Conservation (phyloP, 352 stramenopile genomes). For the Globisporangium nunn region DNA sequence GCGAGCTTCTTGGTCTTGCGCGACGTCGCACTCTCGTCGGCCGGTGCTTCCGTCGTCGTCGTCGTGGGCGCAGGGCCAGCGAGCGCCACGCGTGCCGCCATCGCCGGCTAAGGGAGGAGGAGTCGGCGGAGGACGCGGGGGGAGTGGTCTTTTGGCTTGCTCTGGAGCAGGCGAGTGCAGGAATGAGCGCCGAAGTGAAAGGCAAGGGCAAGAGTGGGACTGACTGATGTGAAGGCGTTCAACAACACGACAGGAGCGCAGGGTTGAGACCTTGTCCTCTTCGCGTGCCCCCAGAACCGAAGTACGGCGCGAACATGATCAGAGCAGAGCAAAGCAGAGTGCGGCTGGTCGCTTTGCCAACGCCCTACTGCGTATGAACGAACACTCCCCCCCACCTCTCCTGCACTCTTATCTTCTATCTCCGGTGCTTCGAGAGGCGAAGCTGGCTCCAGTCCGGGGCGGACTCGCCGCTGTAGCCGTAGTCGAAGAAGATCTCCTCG, state of each 20-base stretch:
- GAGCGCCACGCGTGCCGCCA: constrained; percentile 7
- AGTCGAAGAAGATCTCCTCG: constrained; percentile 68
- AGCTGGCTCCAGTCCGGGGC: constrained; percentile 61
- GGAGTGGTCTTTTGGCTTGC: too few relatives aligned
- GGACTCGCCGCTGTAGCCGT: constrained; percentile 53
- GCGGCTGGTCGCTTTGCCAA: too few relatives aligned
- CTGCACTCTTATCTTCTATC: background rate
- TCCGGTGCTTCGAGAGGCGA: constrained; percentile 7
- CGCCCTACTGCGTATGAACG: background rate
- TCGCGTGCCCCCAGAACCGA: too few relatives aligned
- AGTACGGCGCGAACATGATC: too few relatives aligned
- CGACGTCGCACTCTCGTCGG: constrained; percentile 8
- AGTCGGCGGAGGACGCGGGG: background rate
- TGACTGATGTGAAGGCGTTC: background rate
- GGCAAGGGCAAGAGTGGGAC: too few relatives aligned
- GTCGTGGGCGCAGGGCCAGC: constrained; percentile 1
- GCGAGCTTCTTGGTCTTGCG: constrained; percentile 69
- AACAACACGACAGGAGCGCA: background rate
- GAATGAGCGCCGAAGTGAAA: too few relatives aligned
- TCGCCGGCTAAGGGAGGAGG: background rate
- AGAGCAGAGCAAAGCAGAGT: too few relatives aligned
- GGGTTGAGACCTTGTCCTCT: too few relatives aligned
- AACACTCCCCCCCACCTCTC: background rate
- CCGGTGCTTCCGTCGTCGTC: background rate
- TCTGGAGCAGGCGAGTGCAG: too few relatives aligned